Base-by-base conservation (phyloP, 768 basidiomycete species). In the Podaxis pistillaris region DNA sequence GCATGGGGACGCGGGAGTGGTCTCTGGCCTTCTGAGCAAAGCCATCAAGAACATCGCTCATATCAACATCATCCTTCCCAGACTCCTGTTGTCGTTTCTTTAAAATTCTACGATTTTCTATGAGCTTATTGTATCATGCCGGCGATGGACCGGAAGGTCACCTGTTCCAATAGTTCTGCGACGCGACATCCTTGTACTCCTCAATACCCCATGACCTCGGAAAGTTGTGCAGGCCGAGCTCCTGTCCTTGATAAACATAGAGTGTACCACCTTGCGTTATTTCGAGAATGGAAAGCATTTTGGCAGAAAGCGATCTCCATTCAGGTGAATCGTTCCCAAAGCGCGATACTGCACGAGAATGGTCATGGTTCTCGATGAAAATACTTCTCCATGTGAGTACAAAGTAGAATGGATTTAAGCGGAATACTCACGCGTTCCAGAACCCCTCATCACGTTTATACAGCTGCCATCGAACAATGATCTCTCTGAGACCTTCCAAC, bases 201-300 rank as follows among this genome's bases (percentile, higher is more conserved):
- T 89, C 86, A 24, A 89, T 78, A 0, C 82, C 83, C 89, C 89
- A 92, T 15, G 73, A 68, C 53, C 77, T 69, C 17, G 87, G 86
- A 64, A 87, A 84, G 61, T 88, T 88, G 71, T 79, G 83, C 71
- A 88, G 74, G 0, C 85, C 90, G 0, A 92, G 79, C 68, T 92
- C 91, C 70, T 91, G 79, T 5, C 89, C 90, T 74, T 92, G 88
- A 69, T 86, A 92, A 11, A 93, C 76, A 70, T 86, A 92, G 64
- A 86, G 73, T 19, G 90, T 90, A 5, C 90, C 90, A 7, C 79
- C 75, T 46, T 87, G 85, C 1, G 85, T 82, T 38, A 83, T 75
- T 65, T 90, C 81, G 38, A 90, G 71, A 58, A 88, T 76, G 0
- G 86, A 81, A 19, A 91, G 72, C 72, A 91, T 74, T 71, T 91